Conservation (phyloP, 257 asterid genomes). For the Lithospermum erythrorhizon region DNA sequence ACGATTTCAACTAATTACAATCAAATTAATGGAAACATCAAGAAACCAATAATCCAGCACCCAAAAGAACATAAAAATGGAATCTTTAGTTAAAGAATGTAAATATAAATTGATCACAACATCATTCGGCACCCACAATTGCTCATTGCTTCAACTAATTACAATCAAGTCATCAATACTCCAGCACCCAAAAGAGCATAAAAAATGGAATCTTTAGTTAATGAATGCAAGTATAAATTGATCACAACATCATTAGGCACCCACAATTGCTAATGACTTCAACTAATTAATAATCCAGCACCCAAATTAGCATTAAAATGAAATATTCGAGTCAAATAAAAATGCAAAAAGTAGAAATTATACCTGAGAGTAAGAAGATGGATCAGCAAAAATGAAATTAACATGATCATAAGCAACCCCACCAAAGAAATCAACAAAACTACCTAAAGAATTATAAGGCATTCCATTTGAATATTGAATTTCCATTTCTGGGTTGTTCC, state of each 20-base stretch:
- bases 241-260: too few species aligned
- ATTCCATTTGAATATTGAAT: constrained; percentile 43
- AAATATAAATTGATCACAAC: too few species aligned
- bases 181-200: too few species aligned
- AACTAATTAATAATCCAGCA: too few species aligned
- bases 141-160: too few species aligned
- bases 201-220: too few species aligned
- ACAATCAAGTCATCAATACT: too few species aligned
- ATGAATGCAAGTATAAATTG: too few species aligned
- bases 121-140: too few species aligned
- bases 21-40: too few species aligned
- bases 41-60: too few species aligned
- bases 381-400: constrained; percentile 65
- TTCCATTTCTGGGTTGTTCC: constrained; percentile 63
- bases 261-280: too few species aligned
- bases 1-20: not conserved
- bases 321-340: not conserved
- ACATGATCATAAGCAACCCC: constrained; percentile 82
- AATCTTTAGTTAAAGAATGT: not conserved
- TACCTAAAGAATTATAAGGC: constrained; percentile 81
- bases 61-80: not conserved
- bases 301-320: not conserved
- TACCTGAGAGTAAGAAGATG: constrained; percentile 63
- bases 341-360: not conserved
- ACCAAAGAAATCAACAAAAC: constrained; percentile 88